Percentiles rank a stretch among this genome's conserved stretches.
Evolutionary conservation across 73 alveolate genomes (phyloP).

Genomic region (Diophrys sp.): DNA sequence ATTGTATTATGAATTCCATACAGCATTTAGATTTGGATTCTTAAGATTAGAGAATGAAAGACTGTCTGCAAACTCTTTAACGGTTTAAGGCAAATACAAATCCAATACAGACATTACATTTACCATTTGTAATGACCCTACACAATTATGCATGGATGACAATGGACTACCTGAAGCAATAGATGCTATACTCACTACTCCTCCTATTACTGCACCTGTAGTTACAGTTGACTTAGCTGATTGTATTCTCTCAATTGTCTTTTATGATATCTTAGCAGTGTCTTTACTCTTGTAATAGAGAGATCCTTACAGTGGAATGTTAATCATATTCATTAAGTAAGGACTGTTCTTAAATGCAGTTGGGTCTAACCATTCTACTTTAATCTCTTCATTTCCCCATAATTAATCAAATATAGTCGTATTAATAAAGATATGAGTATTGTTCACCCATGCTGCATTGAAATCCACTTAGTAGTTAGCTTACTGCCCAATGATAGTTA

Average conservation of each 20-base stretch:
- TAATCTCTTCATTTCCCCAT: neutral
- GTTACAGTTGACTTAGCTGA: neutral
- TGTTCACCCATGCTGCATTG: neutral
- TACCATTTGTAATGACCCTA: neutral
- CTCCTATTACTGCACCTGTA: neutral
- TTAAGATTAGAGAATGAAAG: neutral
- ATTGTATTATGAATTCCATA: neutral
- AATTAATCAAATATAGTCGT: neutral
- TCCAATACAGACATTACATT: neutral
- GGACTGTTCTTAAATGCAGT: neutral
- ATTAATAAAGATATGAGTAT: neutral
- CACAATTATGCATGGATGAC: neutral
- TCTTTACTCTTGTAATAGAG: neutral
- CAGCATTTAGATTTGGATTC: too few relatives aligned
- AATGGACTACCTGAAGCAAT: neutral
- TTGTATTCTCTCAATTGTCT: neutral
- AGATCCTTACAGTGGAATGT: neutral
- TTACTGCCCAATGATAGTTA: neutral
- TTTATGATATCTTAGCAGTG: neutral
- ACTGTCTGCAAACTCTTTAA: neutral
- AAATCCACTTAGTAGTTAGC: neutral
- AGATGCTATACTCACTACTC: neutral
- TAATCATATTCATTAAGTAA: neutral
- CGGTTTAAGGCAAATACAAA: neutral
- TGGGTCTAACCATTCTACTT: neutral